phyloP scores from a whole-genome alignment of 78 protist species.

The Parvularia atlantis region DNA sequence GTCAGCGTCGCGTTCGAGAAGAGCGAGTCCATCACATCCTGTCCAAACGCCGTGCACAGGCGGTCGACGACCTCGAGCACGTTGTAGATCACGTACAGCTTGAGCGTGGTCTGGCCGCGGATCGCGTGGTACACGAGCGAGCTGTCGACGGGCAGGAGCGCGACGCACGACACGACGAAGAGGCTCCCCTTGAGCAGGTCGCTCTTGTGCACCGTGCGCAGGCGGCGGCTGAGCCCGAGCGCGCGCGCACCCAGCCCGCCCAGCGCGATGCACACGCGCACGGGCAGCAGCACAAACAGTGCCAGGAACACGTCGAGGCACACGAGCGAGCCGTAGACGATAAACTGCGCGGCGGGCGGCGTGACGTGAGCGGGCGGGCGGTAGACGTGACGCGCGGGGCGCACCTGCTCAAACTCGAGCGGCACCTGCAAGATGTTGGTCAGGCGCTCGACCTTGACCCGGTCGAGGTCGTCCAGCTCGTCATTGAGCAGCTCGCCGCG shows the following conservation, averaged over 20 bases:
- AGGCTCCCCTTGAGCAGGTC: neutral
- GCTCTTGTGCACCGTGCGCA: neutral
- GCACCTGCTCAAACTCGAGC: no score
- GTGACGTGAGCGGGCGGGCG: no score
- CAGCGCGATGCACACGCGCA: neutral
- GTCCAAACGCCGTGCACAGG: constrained; percentile 66
- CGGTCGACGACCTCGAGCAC: constrained; percentile 63
- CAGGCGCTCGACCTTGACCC: no score
- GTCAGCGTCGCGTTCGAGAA: constrained; percentile 31
- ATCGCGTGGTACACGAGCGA: constrained; percentile 57
- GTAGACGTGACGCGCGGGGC: no score
- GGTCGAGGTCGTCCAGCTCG: no score
- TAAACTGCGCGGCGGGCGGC: no score
- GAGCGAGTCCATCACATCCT: constrained; percentile 67
- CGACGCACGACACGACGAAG: no score
- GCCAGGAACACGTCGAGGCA: constrained; percentile 7
- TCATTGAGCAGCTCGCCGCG: no score
- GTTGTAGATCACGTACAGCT: constrained; percentile 78
- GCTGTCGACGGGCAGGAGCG: no score
- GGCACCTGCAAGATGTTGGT: no score
- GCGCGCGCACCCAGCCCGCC: neutral
- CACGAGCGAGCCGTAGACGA: neutral
- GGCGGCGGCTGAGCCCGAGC: neutral
- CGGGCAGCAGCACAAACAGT: constrained; percentile 1
- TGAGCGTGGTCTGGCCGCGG: constrained; percentile 69